These are phyloP conservation scores for Typha latifolia DNA, from an alignment of 176 grass and related monocot species.

Conservation along the genomic window DNA sequence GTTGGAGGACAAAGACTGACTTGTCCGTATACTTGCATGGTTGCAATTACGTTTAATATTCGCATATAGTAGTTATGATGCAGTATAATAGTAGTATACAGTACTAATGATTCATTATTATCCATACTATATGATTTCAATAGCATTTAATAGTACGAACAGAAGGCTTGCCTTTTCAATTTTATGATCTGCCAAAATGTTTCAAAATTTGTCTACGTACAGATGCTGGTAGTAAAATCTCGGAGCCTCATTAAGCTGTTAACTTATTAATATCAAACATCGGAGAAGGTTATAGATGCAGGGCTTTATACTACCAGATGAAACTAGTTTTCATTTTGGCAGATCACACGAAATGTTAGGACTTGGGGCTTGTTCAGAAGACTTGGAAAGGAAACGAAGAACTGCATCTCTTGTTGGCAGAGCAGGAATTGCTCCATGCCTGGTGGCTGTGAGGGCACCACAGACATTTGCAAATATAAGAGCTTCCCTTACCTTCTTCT, in stretches of 20 bases:
- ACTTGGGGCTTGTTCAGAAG: neutral
- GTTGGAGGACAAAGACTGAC: too few species aligned
- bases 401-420: conserved; percentile 8
- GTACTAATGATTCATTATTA: too few species aligned
- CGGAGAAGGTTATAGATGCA: neutral
- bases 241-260: neutral
- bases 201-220: too few species aligned
- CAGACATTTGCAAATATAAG: conserved; percentile 16
- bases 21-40: too few species aligned
- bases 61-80: too few species aligned
- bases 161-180: too few species aligned
- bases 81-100: too few species aligned
- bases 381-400: neutral
- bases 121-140: too few species aligned
- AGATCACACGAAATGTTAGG: neutral
- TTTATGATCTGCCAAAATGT: too few species aligned
- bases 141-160: too few species aligned
- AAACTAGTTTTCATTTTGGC: neutral
- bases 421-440: conserved; percentile 19
- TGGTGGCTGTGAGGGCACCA: conserved; percentile 16
- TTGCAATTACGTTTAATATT: too few species aligned
- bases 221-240: too few species aligned
- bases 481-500: conserved; percentile 8
- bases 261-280: neutral
- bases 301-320: neutral